A percentile compares a stretch with the other conserved stretches of the same genome.
Conservation (phyloP, 768 basidiomycete genomes). For the Auriscalpium vulgare region DNA sequence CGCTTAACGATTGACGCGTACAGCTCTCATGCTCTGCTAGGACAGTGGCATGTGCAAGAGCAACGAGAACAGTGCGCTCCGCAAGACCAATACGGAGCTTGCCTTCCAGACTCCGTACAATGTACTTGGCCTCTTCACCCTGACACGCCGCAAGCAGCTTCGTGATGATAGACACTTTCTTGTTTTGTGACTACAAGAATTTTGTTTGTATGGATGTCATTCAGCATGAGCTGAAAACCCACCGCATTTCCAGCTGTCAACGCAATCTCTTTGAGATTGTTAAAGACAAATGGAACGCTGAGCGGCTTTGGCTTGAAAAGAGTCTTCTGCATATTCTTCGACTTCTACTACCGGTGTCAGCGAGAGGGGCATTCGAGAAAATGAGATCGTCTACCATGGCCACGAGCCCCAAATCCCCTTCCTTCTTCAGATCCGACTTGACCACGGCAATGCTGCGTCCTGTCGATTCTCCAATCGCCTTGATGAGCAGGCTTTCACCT, state of each 20-base stretch:
- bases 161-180: conserved; percentile 93
- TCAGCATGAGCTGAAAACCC: conserved; percentile 15
- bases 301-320: conserved; percentile 91
- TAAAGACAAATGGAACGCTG: conserved; percentile 84
- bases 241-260: conserved; percentile 79
- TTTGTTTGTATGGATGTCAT: not conserved
- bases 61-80: conserved; percentile 89
- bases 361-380: not conserved
- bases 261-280: conserved; percentile 86
- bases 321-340: conserved; percentile 87
- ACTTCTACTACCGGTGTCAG: conserved; percentile 47
- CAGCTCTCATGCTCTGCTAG: conserved; percentile 68
- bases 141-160: conserved; percentile 90
- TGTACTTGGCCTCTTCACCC: conserved; percentile 90
- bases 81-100: conserved; percentile 97
- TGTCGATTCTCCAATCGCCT: conserved; percentile 91
- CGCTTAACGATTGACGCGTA: conserved; percentile 17
- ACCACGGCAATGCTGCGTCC: conserved; percentile 78
- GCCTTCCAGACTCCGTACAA: conserved; percentile 91
- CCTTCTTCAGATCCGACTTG: conserved; percentile 88
- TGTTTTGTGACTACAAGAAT: conserved; percentile 69
- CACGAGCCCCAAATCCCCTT: conserved; percentile 92
- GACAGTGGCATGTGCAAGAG: conserved; percentile 87
- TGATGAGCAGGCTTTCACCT: conserved; percentile 88
- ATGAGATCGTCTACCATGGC: conserved; percentile 62